Conservation (phyloP, 176 grass and related monocot species). For the Phyllostachys edulis region DNA sequence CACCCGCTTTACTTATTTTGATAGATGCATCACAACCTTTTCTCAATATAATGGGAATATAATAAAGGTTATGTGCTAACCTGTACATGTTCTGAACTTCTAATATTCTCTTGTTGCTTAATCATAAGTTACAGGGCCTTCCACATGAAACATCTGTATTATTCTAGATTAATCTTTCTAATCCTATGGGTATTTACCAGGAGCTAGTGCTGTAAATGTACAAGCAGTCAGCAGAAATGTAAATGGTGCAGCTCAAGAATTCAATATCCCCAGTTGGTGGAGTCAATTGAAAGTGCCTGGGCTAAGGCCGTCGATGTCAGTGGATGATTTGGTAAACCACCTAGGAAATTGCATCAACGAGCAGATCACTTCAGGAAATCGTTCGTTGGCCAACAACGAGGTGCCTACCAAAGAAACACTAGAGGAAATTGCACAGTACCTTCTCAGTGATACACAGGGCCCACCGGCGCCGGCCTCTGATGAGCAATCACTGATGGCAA, state of each 20-base stretch:
- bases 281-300: slow-evolving; percentile 81
- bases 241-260: slow-evolving; percentile 44
- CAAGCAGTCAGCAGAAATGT: slow-evolving; percentile 40
- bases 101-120: not conserved
- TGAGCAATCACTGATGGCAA: slow-evolving; percentile 68
- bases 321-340: slow-evolving; percentile 87
- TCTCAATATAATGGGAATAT: not conserved
- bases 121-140: not conserved
- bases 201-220: slow-evolving; percentile 35
- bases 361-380: slow-evolving; percentile 72
- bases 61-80: not conserved
- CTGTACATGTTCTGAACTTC: not conserved
- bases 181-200: slow-evolving; percentile 31
- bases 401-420: slow-evolving; percentile 72
- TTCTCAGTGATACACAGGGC: slow-evolving; percentile 69
- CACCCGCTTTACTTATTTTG: not conserved
- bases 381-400: slow-evolving; percentile 43
- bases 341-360: slow-evolving; percentile 80
- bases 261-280: slow-evolving; percentile 64
- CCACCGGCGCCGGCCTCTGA: slow-evolving; percentile 55
- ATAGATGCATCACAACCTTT: not conserved
- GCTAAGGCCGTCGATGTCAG: slow-evolving; percentile 79
- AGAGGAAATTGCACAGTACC: slow-evolving; percentile 80
- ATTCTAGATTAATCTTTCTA: slow-evolving; percentile 20
- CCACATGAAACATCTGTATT: not conserved